Conservation (phyloP, 2,329 filamentous ascomycete species). For the Onygenales sp. region DNA sequence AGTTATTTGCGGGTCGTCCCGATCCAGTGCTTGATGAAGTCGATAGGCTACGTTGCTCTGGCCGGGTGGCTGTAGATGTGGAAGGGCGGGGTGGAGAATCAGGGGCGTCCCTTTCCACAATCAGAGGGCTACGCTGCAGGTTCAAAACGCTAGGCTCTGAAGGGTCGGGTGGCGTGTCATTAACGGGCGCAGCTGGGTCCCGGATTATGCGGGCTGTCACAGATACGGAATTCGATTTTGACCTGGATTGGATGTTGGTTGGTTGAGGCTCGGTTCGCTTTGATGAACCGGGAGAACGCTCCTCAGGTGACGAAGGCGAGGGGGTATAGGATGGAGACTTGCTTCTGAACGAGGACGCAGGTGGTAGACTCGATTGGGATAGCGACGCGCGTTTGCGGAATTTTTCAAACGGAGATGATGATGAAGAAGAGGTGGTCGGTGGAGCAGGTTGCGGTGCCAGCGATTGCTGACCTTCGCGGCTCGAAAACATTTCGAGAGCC, state of each 20-base stretch:
- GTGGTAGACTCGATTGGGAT: conserved; percentile 19
- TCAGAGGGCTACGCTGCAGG: conserved; percentile 47
- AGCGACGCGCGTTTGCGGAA: conserved; percentile 34
- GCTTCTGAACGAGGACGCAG: conserved; percentile 16
- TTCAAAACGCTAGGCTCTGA: conserved; percentile 29
- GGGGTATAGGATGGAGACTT: conserved; percentile 19
- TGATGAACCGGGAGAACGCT: conserved; percentile 21
- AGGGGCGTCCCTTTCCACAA: conserved; percentile 56
- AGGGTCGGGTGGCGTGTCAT: conserved; percentile 17
- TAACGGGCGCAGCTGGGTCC: conserved; percentile 40
- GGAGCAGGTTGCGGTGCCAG: conserved; percentile 22
- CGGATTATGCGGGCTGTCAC: conserved; percentile 78
- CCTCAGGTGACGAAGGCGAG: conserved; percentile 17
- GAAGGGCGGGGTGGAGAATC: conserved; percentile 15
- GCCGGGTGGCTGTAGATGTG: conserved; percentile 15
- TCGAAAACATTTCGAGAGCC: conserved; percentile 69
- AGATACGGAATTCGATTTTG: conserved; percentile 62
- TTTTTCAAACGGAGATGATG: conserved; percentile 51
- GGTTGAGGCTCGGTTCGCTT: conserved; percentile 21
- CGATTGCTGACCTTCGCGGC: conserved; percentile 33
- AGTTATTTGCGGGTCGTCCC: conserved; percentile 29
- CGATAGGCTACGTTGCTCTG: conserved; percentile 28
- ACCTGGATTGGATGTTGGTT: conserved; percentile 15
- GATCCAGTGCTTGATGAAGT: conserved; percentile 31
- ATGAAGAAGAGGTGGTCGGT: conserved; percentile 40